Conservation (phyloP, 169 alveolate genomes). For the Cryptosporidium bovis region DNA sequence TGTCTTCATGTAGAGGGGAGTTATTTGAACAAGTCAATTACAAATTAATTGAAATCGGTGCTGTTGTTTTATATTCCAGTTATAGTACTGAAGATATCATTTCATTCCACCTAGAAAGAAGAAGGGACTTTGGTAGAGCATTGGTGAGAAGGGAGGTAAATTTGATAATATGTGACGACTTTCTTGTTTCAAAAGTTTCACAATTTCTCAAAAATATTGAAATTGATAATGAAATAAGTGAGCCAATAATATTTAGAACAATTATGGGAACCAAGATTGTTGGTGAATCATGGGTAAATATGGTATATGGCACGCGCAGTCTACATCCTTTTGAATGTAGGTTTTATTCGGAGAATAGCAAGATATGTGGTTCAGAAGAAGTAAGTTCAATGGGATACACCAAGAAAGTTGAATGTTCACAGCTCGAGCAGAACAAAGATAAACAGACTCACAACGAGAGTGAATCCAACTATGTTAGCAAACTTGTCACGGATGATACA, state of each 20-base stretch:
- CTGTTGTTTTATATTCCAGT: not conserved
- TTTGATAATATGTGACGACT: conserved; percentile 34
- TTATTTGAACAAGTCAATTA: not conserved
- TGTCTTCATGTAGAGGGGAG: not conserved
- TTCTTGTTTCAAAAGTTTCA: conserved; percentile 4
- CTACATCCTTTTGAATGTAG: conserved; percentile 58
- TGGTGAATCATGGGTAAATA: conserved; percentile 57
- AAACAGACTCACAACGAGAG: too few species aligned
- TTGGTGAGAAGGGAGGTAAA: not conserved
- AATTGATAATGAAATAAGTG: not conserved
- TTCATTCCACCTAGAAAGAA: not conserved
- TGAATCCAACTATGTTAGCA: too few species aligned
- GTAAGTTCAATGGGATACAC: too few species aligned
- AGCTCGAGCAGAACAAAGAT: too few species aligned
- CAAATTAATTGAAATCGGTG: conserved; percentile 43
- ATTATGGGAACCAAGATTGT: conserved; percentile 9
- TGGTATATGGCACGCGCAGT: conserved; percentile 69
- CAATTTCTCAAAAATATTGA: not conserved
- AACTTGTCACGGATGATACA: too few species aligned
- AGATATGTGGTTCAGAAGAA: not conserved
- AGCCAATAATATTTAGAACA: not conserved
- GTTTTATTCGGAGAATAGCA: not conserved
- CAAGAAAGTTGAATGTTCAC: too few species aligned
- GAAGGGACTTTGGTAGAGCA: not conserved
- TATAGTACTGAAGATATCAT: conserved; percentile 13